These are phyloP conservation scores for Cantharellus cinnabarinus DNA, from an alignment of 768 basidiomycete genomes.

Conservation along the genomic window DNA sequence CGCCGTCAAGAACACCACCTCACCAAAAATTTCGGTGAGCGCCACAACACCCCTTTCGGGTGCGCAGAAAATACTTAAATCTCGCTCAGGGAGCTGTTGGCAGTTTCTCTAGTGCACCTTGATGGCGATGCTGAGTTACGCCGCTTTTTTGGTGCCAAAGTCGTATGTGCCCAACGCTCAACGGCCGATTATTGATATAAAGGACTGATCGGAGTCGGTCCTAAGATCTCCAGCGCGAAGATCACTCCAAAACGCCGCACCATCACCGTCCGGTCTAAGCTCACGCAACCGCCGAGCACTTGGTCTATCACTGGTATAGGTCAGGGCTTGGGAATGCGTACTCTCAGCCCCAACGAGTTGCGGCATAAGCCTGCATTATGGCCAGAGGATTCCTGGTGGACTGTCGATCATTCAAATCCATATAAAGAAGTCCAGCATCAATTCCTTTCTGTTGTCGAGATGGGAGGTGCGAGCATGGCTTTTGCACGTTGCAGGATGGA, in stretches of 20 bases:
- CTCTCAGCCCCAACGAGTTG: conserved; percentile 24
- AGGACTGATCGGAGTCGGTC: no score
- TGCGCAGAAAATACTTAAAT: neutral
- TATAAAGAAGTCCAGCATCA: conserved; percentile 66
- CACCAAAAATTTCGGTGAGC: neutral
- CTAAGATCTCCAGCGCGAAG: neutral
- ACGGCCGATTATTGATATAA: no score
- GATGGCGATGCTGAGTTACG: conserved; percentile 82
- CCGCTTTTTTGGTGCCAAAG: conserved; percentile 83
- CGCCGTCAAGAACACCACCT: neutral
- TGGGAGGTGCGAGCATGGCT: conserved; percentile 37
- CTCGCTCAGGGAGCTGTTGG: conserved; percentile 28
- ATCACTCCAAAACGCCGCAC: neutral
- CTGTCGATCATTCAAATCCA: conserved; percentile 64
- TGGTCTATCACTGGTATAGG: conserved; percentile 29
- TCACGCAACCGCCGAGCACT: conserved; percentile 49
- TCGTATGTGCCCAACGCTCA: conserved; percentile 27
- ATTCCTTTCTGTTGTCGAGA: conserved; percentile 63
- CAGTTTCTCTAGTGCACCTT: conserved; percentile 63
- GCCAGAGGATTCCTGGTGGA: conserved; percentile 65
- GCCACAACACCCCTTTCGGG: neutral
- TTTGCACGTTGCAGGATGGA: neutral
- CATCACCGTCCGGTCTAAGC: conserved; percentile 30
- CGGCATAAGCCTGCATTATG: conserved; percentile 20
- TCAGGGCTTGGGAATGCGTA: conserved; percentile 51